phyloP scores from a whole-genome alignment of 2,329 filamentous ascomycete genomes.

The Aspergillaceae sp. region DNA sequence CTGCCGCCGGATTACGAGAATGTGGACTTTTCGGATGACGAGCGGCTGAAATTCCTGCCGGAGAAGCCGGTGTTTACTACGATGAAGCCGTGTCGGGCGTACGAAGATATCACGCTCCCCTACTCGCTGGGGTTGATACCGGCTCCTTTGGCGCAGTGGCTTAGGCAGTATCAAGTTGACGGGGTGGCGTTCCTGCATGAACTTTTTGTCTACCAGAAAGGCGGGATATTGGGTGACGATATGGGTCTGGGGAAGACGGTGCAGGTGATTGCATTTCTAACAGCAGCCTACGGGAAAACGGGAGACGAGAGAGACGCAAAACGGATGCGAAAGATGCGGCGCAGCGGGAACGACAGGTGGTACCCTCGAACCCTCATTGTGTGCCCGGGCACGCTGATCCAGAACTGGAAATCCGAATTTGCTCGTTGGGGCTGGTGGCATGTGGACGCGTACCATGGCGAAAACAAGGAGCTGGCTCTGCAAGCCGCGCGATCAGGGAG shows the following conservation, averaged over 20 bases:
- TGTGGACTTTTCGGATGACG: slow-evolving; percentile 67
- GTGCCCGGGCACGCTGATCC: slow-evolving; percentile 78
- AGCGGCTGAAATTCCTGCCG: slow-evolving; percentile 51
- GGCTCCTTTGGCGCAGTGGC: slow-evolving; percentile 79
- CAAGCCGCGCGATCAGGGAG: slow-evolving; percentile 65
- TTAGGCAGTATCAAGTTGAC: slow-evolving; percentile 83
- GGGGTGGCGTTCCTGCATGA: slow-evolving; percentile 80
- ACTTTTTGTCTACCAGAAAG: slow-evolving; percentile 82
- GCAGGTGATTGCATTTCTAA: slow-evolving; percentile 86
- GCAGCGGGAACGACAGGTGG: slow-evolving; percentile 53
- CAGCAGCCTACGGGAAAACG: slow-evolving; percentile 87
- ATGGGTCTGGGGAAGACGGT: slow-evolving; percentile 98
- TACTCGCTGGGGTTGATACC: slow-evolving; percentile 76
- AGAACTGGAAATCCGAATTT: slow-evolving; percentile 85
- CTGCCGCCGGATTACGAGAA: slow-evolving; percentile 70
- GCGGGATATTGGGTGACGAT: slow-evolving; percentile 86
- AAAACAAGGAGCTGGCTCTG: slow-evolving; percentile 59
- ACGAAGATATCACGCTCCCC: slow-evolving; percentile 65
- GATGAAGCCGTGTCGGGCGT: slow-evolving; percentile 56
- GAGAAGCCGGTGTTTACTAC: slow-evolving; percentile 63
- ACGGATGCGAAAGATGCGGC: slow-evolving; percentile 76
- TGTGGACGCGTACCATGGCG: slow-evolving; percentile 72
- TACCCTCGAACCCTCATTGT: slow-evolving; percentile 79
- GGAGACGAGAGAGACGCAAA: slow-evolving; percentile 78
- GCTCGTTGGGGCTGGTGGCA: slow-evolving; percentile 95